Evolutionary conservation across 805 yeast genomes (phyloP), one percentile per base, ranked within the genome.

Genomic region (Pichia phayaonensis): DNA sequence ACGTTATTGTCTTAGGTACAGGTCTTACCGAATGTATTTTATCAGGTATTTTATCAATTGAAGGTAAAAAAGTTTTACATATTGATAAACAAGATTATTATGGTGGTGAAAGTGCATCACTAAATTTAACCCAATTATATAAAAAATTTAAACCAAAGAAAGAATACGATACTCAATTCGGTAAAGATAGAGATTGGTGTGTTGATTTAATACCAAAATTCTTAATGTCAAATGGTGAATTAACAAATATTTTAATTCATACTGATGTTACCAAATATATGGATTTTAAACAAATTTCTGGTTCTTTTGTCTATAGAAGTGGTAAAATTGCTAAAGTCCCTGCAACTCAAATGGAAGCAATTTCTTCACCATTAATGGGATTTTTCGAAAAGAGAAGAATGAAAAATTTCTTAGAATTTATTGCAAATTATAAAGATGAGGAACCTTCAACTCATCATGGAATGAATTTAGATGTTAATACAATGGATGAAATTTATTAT

Each of bases 21-120:
- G 99, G 99, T n/a, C 77, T 94, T 56, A 92, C 97, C 44, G 99
- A 94, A 69, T 94, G 99, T 73, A 85, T 94, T 53, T 77, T 94
- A 43, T 89, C 97, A 1, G 99, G 99, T 3, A 71, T 94, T 48
- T 76, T 94, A 44, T 89, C 97, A 11, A 96, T 92, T n/a, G 98
- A 94, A 63, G 98, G 98, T 55, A 92, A 94, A 74, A 94, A 94
- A 65, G 98, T 94, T 8, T 76, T 94, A 50, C 99, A 94, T 70
- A 90, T 94, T 55, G 99, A 94, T 68, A 84, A 90, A 61, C 97
- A 94, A 69, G 95, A 89, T 66, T 95, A 90, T 66, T 94, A 94
- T 59, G 99, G 99, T 47, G 99, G 86, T 43, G 96, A 88, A 66
- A 80, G 90, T 53, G 95, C 96, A 16, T 86, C 95, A 8, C 76